phyloP scores from a whole-genome alignment of 2,329 filamentous ascomycete genomes.

The Fusarium coffeatum region DNA sequence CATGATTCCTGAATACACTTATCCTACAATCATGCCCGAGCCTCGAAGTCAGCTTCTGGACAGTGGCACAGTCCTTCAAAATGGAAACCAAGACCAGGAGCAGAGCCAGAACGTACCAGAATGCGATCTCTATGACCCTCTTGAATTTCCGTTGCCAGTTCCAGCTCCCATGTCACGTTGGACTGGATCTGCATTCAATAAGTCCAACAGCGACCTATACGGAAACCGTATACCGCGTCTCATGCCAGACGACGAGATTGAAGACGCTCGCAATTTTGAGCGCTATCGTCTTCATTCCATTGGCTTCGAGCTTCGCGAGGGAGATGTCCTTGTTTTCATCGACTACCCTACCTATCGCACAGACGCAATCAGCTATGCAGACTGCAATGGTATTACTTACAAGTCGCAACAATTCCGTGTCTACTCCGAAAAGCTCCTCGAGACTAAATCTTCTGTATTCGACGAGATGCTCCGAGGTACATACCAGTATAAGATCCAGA shows the following conservation, averaged over 20 bases:
- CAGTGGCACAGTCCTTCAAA: background rate
- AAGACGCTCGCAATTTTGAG: conserved; percentile 42
- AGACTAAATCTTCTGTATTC: conserved; percentile 61
- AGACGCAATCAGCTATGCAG: conserved; percentile 34
- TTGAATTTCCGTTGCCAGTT: background rate
- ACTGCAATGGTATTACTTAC: conserved; percentile 53
- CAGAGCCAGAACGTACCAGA: background rate
- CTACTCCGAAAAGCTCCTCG: conserved; percentile 59
- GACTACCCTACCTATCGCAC: conserved; percentile 49
- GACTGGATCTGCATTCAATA: conserved; percentile 38
- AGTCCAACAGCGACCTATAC: background rate
- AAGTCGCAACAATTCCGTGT: conserved; percentile 56
- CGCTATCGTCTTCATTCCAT: conserved; percentile 46
- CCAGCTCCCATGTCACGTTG: conserved; percentile 26
- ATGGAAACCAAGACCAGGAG: background rate
- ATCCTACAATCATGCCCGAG: background rate
- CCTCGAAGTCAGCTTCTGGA: background rate
- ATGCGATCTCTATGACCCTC: background rate
- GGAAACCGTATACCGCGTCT: conserved; percentile 2
- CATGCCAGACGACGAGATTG: conserved; percentile 31
- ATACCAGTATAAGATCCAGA: conserved; percentile 54
- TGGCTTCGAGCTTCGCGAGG: conserved; percentile 47
- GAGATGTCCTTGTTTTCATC: conserved; percentile 60
- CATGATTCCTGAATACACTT: background rate
- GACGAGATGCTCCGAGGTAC: conserved; percentile 57